A percentile compares a stretch with the other conserved stretches of the same genome.
These are phyloP conservation scores for Boletus vermiculosoides DNA, from an alignment of 768 basidiomycete species.

Conservation along the genomic window DNA sequence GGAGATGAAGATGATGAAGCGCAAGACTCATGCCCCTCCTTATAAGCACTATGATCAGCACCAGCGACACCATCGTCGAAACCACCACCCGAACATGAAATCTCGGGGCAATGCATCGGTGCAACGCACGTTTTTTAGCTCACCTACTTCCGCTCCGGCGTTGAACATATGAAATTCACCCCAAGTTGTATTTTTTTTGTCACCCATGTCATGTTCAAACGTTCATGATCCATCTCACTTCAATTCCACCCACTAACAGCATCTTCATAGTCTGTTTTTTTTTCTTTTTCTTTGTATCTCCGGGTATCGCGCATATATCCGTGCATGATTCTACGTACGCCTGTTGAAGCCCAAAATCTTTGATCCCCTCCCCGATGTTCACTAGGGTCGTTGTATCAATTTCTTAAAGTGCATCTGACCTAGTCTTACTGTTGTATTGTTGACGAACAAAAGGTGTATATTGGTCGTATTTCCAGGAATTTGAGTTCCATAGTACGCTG, in stretches of 20 bases:
- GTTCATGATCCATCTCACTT: constrained; percentile 1
- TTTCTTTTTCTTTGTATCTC: constrained; percentile 15
- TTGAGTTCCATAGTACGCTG: neutral
- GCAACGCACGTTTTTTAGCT: constrained; percentile 48
- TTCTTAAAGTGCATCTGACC: constrained; percentile 5
- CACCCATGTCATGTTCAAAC: neutral
- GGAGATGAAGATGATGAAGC: constrained; percentile 67
- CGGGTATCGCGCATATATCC: constrained; percentile 27
- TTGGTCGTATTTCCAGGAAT: neutral
- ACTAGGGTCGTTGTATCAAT: constrained; percentile 7
- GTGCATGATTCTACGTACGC: constrained; percentile 13
- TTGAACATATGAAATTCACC: constrained; percentile 27
- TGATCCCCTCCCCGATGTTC: neutral
- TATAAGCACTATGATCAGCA: constrained; percentile 41
- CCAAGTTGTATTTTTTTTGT: constrained; percentile 26
- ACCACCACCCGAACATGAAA: constrained; percentile 66
- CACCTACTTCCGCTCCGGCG: constrained; percentile 28
- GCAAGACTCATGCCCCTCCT: constrained; percentile 49
- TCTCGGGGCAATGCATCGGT: constrained; percentile 51
- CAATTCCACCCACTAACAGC: constrained; percentile 12
- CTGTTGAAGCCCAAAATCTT: constrained; percentile 5
- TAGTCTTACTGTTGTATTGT: constrained; percentile 17
- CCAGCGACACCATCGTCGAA: constrained; percentile 51
- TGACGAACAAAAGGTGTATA: constrained; percentile 14
- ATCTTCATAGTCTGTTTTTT: constrained; percentile 6